Evolutionary conservation across 2,329 filamentous ascomycete species (phyloP), one percentile per base, ranked within the genome.

Genomic region (Neoscytalidium dimidiatum): DNA sequence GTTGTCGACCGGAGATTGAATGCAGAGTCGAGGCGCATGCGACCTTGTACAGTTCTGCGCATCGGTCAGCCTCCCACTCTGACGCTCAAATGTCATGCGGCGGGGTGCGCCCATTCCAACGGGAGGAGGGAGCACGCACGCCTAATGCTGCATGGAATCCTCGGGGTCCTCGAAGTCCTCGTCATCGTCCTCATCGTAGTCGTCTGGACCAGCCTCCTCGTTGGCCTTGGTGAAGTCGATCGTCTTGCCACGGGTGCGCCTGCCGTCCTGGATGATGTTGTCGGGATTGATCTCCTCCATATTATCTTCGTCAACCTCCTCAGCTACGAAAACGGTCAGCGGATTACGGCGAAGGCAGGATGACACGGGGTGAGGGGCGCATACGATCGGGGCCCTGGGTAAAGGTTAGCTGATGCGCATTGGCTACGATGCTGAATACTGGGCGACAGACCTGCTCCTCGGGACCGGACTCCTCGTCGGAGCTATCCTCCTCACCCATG

Each of bases 211-310:
- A 72, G 91, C 86, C 79, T 96, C 88, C 79, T 91, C 85, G 28
- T 92, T 92, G 21, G 94, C 94, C 83, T 96, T 93, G 73, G 91
- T 90, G 81, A 92, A 98, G 84, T 98, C 92, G 77, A 98, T 97
- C 74, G 89, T 86, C 79, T 92, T 92, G 75, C 94, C 94, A 74
- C 94, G 94, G 68, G 94, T 98, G 79, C 95, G 94, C 72, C 89
- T 87, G 68, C 90, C 90, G 69, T 84, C 86, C 66, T 82, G 78
- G 75, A 98, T 88, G 78, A 98, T 96, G 85, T 98, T 98, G 77
- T 87, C 86, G 65, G 87, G 83, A 76, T 96, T 92, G 77, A 99
- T 97, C 81, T 94, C 94, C 77, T 96, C 92, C 84, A 97, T 87
- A 79, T 91, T 90, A 74, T 92, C 82, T 66, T 91, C 90, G 64